Percentiles rank a stretch among this genome's conserved stretches.
Evolutionary conservation across 2,329 filamentous ascomycete species (phyloP).

Genomic region (Arthrinium puccinioides): DNA sequence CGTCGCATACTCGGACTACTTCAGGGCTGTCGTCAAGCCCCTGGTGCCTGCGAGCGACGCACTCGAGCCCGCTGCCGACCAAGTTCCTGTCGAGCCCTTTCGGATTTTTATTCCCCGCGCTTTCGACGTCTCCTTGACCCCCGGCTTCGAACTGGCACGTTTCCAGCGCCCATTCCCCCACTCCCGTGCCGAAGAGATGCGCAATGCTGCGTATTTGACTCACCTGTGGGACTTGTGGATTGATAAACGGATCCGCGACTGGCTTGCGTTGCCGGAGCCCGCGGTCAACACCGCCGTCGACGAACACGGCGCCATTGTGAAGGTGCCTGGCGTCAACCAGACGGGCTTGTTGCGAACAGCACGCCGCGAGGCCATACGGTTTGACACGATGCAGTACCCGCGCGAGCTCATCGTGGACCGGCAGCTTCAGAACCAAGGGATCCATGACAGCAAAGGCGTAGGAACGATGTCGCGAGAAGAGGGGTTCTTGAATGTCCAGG

Average conservation of each 20-base stretch:
- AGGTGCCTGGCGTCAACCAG: slow-evolving; percentile 22
- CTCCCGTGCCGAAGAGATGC: slow-evolving; percentile 42
- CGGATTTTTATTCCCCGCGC: slow-evolving; percentile 43
- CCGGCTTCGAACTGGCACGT: slow-evolving; percentile 41
- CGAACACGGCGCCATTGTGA: slow-evolving; percentile 16
- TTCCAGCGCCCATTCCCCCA: slow-evolving; percentile 35
- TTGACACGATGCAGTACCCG: slow-evolving; percentile 32
- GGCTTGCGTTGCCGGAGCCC: slow-evolving; percentile 28
- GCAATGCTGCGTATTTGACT: slow-evolving; percentile 45
- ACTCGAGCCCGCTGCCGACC: slow-evolving; percentile 13
- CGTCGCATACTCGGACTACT: slow-evolving; percentile 38
- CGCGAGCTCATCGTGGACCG: slow-evolving; percentile 38
- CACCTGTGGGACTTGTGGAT: slow-evolving; percentile 41
- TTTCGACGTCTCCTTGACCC: slow-evolving; percentile 46
- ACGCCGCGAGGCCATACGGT: slow-evolving; percentile 33
- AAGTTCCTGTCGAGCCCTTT: slow-evolving; percentile 28
- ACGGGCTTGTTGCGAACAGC: background rate
- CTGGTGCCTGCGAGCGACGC: slow-evolving; percentile 10
- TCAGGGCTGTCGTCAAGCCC: slow-evolving; percentile 14
- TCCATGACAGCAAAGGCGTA: slow-evolving; percentile 35
- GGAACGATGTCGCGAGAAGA: slow-evolving; percentile 27
- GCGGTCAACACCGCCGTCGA: slow-evolving; percentile 7
- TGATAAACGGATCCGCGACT: slow-evolving; percentile 31
- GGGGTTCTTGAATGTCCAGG: slow-evolving; percentile 34
- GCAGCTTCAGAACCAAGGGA: slow-evolving; percentile 34